phyloP scores from a whole-genome alignment of 768 basidiomycete genomes.

The Calvatia gigantea region DNA sequence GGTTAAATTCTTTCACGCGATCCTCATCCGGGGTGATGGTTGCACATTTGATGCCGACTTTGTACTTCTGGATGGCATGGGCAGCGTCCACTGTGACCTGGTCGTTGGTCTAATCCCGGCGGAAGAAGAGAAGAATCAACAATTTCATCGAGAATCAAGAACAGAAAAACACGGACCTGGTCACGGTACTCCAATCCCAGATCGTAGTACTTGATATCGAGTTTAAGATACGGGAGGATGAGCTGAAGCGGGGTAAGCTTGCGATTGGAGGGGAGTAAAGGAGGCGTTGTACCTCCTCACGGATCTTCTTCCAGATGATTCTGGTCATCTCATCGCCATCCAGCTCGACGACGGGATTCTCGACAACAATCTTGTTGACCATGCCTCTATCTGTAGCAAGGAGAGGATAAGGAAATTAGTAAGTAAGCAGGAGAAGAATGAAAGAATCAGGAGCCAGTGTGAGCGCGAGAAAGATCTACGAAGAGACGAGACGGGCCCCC shows the following conservation, averaged over 20 bases:
- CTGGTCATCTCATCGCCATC: conserved; percentile 99
- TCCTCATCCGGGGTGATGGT: conserved; percentile 99
- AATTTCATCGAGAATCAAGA: neutral
- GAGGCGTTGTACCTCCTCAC: conserved; percentile 71
- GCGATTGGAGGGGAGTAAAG: neutral
- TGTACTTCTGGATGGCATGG: conserved; percentile 90
- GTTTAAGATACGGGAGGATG: conserved; percentile 89
- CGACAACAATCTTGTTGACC: conserved; percentile 70
- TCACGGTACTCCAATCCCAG: conserved; percentile 94
- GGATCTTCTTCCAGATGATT: conserved; percentile 98
- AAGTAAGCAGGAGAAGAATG: neutral
- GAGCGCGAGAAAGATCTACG: neutral
- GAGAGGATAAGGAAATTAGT: neutral
- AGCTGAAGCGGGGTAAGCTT: conserved; percentile 46
- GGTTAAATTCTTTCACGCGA: conserved; percentile 91
- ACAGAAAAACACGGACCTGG: conserved; percentile 45
- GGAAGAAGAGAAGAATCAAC: neutral
- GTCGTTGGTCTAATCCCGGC: conserved; percentile 73
- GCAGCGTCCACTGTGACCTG: conserved; percentile 91
- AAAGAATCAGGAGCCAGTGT: neutral
- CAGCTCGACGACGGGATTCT: conserved; percentile 90
- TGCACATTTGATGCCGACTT: conserved; percentile 98
- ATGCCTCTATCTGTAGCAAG: conserved; percentile 8
- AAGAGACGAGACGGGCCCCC: neutral
- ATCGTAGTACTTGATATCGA: conserved; percentile 98